Evolutionary conservation across 768 basidiomycete species (phyloP), one percentile per base, ranked within the genome.

Genomic region (Leccinum truebloodii): DNA sequence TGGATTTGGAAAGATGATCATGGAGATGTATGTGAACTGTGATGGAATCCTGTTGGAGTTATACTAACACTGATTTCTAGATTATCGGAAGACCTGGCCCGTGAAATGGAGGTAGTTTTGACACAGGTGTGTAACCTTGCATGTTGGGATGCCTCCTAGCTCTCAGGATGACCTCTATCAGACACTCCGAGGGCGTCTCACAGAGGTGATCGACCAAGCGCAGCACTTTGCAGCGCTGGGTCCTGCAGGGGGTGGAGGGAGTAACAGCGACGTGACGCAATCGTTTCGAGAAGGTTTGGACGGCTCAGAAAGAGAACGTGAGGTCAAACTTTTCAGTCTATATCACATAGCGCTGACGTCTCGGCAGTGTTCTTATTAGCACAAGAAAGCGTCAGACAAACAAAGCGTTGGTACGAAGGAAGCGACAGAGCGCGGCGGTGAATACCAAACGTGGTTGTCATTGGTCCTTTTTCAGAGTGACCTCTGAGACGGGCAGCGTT

Each of bases 241-340:
- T 28, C 80, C 83, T 48, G 79, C 80, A n/a, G 83, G 83, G 24
- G 76, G 77, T 20, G 80, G 81, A 12, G 81, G 82, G 3, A 77
- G 82, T 4, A 77, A 79, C 7, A 84, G 81, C 14, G 87, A 89
- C 63, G 70, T 77, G 1, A 85, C 91, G 6, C 88, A 90, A 63
- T 77, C 83, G 13, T 98, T 98, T 69, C 80, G 93, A 64, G 95
- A 96, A 72, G 95, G 95, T 1, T 82, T 98, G 61, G 95, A 98
- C 58, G 86, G 84, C n/a, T 92, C 92, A 14, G 95, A 98, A 72
- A 83, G 95, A 63, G 94, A 96, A 79, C 66, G 95, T 96, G 71
- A 80, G 87, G 79, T n/a, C 54, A 37, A 51, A 35, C 22, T 52
- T 22, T 55, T 58, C 16, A 13, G 54, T 58, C 24, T n/a, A 44